Percentiles rank a stretch among this genome's conserved stretches.
Evolutionary conservation across 768 basidiomycete species (phyloP).

Genomic region (Suillus subluteus): DNA sequence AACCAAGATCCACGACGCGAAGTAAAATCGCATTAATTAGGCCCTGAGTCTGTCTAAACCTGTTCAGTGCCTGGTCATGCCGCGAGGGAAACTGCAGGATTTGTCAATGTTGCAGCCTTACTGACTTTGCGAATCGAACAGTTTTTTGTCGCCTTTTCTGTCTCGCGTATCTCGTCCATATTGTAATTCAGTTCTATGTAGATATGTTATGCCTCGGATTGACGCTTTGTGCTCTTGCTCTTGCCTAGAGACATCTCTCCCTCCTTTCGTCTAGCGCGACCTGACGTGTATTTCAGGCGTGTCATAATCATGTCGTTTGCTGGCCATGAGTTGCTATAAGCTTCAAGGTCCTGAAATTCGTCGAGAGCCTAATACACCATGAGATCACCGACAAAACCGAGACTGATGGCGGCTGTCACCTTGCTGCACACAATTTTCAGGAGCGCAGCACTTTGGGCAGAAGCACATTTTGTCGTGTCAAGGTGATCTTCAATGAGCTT

Average conservation of each 20-base stretch:
- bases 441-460: conserved; percentile 5
- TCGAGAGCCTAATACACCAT: neutral
- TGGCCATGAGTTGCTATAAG: conserved; percentile 16
- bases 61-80: too few relatives aligned
- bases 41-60: too few relatives aligned
- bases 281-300: conserved; percentile 13
- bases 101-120: too few relatives aligned
- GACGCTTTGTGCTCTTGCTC: conserved; percentile 3
- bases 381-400: neutral
- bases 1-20: too few relatives aligned
- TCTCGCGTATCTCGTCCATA: too few relatives aligned
- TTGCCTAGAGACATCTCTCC: conserved; percentile 8
- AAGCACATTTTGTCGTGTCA: conserved; percentile 14
- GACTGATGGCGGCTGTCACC: neutral
- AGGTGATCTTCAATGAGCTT: conserved; percentile 14
- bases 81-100: too few relatives aligned
- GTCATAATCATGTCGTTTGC: conserved; percentile 18
- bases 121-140: too few relatives aligned
- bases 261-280: conserved; percentile 7
- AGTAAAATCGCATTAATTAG: too few relatives aligned
- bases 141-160: too few relatives aligned
- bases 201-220: too few relatives aligned
- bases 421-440: conserved; percentile 4
- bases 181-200: too few relatives aligned
- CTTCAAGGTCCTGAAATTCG: conserved; percentile 16